Evolutionary conservation across 768 basidiomycete species (phyloP).

Genomic region (Leccinum arenicola): DNA sequence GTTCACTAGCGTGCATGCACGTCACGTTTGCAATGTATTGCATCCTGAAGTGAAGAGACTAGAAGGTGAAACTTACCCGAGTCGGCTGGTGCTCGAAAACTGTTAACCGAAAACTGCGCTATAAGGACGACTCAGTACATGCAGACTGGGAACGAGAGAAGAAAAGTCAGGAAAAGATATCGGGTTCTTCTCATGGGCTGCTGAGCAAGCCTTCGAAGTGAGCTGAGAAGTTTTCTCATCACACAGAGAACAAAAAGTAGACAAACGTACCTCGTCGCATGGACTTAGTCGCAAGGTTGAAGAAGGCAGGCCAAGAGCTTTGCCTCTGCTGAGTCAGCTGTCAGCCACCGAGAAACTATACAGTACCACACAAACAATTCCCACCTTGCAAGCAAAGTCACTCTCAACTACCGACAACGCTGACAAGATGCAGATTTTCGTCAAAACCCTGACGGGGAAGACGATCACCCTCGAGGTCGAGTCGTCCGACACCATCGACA

Average conservation of each 20-base stretch:
- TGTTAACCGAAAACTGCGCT: neutral
- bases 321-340: neutral
- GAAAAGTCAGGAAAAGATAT: conserved; percentile 36
- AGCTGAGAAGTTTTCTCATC: conserved; percentile 51
- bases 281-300: neutral
- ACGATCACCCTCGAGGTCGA: conserved; percentile 31
- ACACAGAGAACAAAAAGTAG: neutral
- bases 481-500: conserved; percentile 29
- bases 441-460: conserved; percentile 76
- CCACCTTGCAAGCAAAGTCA: conserved; percentile 12
- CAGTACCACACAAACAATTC: conserved; percentile 22
- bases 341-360: conserved; percentile 33
- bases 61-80: conserved; percentile 15
- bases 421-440: conserved; percentile 66
- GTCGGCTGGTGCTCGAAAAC: neutral
- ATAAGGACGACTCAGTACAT: conserved; percentile 5
- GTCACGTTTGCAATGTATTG: conserved; percentile 49
- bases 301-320: neutral
- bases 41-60: conserved; percentile 37
- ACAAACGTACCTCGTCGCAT: conserved; percentile 4
- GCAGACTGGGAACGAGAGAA: neutral
- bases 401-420: conserved; percentile 3
- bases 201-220: conserved; percentile 55
- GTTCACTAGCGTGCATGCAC: conserved; percentile 56
- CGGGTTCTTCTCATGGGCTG: conserved; percentile 54